These are phyloP conservation scores for Phytophthora palmivora DNA, from an alignment of 352 stramenopile species.

Conservation along the genomic window DNA sequence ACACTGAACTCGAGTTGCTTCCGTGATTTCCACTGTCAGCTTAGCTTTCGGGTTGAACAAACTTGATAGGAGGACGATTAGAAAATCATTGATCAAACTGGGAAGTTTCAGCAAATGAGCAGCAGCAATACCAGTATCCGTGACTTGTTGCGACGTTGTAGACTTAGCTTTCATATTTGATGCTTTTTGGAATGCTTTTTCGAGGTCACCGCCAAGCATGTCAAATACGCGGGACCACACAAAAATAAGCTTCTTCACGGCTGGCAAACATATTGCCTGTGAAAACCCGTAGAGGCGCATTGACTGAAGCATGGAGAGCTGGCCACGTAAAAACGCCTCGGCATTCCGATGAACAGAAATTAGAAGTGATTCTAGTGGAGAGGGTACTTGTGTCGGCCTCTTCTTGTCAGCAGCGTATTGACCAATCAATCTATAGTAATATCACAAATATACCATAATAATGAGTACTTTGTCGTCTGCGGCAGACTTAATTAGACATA, in stretches of 20 bases:
- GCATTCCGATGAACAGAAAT: slow-evolving; percentile 76
- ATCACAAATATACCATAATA: slow-evolving; percentile 5
- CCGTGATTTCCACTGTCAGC: slow-evolving; percentile 39
- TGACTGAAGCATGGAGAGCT: slow-evolving; percentile 74
- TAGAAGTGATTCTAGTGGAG: slow-evolving; percentile 69
- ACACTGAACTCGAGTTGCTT: slow-evolving; percentile 64
- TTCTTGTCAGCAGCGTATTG: slow-evolving; percentile 63
- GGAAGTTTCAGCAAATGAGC: slow-evolving; percentile 69
- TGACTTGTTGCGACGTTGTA: slow-evolving; percentile 37
- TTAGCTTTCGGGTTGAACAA: slow-evolving; percentile 47
- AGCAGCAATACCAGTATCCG: slow-evolving; percentile 38
- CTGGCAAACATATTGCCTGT: slow-evolving; percentile 56
- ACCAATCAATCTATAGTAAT: slow-evolving; percentile 60
- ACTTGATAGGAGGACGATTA: slow-evolving; percentile 55
- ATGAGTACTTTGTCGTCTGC: slow-evolving; percentile 6
- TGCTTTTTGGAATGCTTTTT: slow-evolving; percentile 42
- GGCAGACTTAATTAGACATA: slow-evolving; percentile 18
- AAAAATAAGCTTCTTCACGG: slow-evolving; percentile 79
- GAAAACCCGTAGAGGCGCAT: slow-evolving; percentile 73
- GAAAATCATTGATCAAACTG: slow-evolving; percentile 76
- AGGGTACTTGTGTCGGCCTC: slow-evolving; percentile 45
- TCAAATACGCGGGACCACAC: slow-evolving; percentile 78
- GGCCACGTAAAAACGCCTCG: slow-evolving; percentile 74
- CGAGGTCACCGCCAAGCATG: slow-evolving; percentile 50
- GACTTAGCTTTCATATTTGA: slow-evolving; percentile 28